Base-by-base conservation (phyloP, 805 yeast genomes). In the Lipomyces anomalus region DNA sequence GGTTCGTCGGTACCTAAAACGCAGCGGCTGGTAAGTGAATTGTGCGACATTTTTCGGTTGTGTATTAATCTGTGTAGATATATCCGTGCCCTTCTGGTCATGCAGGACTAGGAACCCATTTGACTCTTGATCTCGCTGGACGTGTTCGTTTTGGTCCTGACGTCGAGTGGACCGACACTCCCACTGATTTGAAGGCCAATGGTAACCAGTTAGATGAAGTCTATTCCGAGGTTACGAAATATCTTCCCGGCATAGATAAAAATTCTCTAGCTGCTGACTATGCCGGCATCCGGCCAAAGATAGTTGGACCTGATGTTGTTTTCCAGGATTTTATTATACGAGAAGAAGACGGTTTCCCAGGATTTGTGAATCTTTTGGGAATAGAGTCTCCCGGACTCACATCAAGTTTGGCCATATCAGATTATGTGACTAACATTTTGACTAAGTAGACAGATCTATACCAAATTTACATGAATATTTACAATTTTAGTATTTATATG, bases 301-400 rank as follows among this genome's bases (percentile, higher is more conserved):
- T 86, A 16, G 57, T 67, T 1, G 75, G 76, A 0, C 70, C 73
- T 3, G 72, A 67, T 3, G 60, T 63, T 21, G 62, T 61, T 34
- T 84, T 84, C 63, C 78, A 78, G 36, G 96, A 89, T 60, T 88
- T 87, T 61, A 66, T 79, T 20, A 83, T 88, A 26, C 64, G 76
- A 43, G 77, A 82, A 57, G 92, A 84, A 53, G 74, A 71, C 1
- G 88, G 80, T 0, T 78, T 73, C 56, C 81, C 80, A 1, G 95
- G 95, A 1, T 88, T 86, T 57, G 74, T 87, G 23, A 88, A 85
- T 54, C 67, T 85, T 43, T 58, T 87, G 35, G 94, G 90, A 1
- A 87, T 88, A 11, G 97, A 88, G 61, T 82, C 92, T 57, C 97
- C 97, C 0, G 55, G 96, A 0, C 68, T 88, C 47, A 88, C 97